Percentiles rank a stretch among this genome's conserved stretches.
phyloP scores from a whole-genome alignment of 441 rosid species.

The Gossypium davidsonii region DNA sequence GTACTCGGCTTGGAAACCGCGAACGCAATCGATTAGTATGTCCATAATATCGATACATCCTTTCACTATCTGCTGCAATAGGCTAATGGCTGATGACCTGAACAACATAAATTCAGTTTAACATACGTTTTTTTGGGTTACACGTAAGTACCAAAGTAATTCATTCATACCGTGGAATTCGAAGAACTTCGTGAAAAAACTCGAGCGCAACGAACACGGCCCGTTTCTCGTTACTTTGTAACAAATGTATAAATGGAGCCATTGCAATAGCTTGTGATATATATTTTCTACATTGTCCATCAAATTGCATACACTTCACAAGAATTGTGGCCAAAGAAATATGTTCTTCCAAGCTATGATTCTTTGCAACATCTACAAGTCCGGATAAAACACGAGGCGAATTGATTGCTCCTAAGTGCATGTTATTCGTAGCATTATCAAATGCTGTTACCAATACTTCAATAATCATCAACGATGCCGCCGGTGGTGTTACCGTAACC shows the following conservation, averaged over 20 bases:
- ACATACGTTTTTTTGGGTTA: not conserved
- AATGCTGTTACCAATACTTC: conserved; percentile 84
- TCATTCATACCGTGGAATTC: conserved; percentile 58
- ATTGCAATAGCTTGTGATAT: conserved; percentile 49
- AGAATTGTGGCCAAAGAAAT: conserved; percentile 72
- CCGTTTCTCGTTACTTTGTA: conserved; percentile 46
- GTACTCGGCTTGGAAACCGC: conserved; percentile 44
- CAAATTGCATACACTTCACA: conserved; percentile 84
- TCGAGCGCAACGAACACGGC: conserved; percentile 56
- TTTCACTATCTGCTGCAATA: conserved; percentile 54
- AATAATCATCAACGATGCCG: conserved; percentile 83
- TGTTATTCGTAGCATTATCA: conserved; percentile 63
- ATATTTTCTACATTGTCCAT: conserved; percentile 64
- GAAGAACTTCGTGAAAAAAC: conserved; percentile 71
- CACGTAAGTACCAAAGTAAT: not conserved
- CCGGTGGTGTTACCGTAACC: conserved; percentile 58
- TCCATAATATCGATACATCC: conserved; percentile 43
- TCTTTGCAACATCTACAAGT: conserved; percentile 61
- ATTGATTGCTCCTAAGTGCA: conserved; percentile 62
- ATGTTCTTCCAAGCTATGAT: conserved; percentile 44
- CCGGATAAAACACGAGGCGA: conserved; percentile 64
- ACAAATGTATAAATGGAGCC: conserved; percentile 57
- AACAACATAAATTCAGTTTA: conserved; percentile 4
- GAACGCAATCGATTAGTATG: conserved; percentile 36
- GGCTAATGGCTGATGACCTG: conserved; percentile 67